Base-by-base conservation (phyloP, 2,329 filamentous ascomycete species). In the Monosporascus cannonballus region DNA sequence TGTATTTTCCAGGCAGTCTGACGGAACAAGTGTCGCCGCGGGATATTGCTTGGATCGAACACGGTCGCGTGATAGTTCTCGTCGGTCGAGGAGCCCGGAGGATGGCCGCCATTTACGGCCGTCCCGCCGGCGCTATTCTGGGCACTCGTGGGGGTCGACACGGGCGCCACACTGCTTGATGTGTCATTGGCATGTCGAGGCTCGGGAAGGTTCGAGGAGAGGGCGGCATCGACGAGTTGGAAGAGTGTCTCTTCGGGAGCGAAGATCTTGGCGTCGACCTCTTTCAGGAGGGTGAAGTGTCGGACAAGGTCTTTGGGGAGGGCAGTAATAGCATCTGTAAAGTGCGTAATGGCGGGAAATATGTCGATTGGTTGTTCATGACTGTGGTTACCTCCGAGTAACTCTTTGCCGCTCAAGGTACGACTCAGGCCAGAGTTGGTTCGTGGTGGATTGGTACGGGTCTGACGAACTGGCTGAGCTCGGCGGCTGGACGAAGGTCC, bases 191-290 rank as follows among this genome's bases (percentile, higher is more conserved):
- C 62, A 51, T 69, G 67, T 59, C 71, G 75, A 56, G 71, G 64
- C 54, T 77, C 75, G 51, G 77, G 75, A 30, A 72, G 67, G 55
- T 74, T 76, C 34, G 76, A 71, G 59, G 76, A 76, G 57, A 81
- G 71, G 56, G 88, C 83, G 50, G 79, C 79, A 56, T 85, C 78
- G 62, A 96, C 82, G 56, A 95, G 79, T 65, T 87, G 81, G 65
- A 87, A 85, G 54, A 99, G 79, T 64, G 86, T 81, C 62, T 94
- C 87, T 69, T 96, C 90, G 6, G 94, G 88, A 25, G 85, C 85
- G 71, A 92, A 94, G 59, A 96, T 89, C 74, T 99, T 99, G 57
- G 93, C 93, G 74, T 99, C 94, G 47, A 97, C 94, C 73, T 99
- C 94, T 70, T 96, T 96, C 61, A 99, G 79, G 52, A 97, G 81